These are phyloP conservation scores for Sabuloglossum arenarium DNA, from an alignment of 495 filamentous ascomycete species.

Conservation along the genomic window DNA sequence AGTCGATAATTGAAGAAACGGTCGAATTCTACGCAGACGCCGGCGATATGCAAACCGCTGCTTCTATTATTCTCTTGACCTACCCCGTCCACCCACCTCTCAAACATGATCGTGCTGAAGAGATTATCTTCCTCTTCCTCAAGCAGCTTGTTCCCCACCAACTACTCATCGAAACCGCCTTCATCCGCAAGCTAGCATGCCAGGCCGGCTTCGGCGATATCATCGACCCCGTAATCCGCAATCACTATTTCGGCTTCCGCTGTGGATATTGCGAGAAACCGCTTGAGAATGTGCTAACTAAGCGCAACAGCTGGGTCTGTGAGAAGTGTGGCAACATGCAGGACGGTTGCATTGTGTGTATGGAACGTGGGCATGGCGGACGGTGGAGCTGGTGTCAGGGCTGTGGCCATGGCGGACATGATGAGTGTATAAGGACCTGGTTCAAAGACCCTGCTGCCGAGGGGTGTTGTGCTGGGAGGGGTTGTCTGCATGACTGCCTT, in stretches of 20 bases:
- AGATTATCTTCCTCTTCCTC: constrained; percentile 44
- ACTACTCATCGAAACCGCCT: constrained; percentile 44
- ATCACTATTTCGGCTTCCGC: constrained; percentile 23
- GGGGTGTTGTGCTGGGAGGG: constrained; percentile 52
- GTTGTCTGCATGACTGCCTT: constrained; percentile 52
- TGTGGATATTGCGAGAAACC: constrained; percentile 32
- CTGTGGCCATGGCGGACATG: constrained; percentile 57
- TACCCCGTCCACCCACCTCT: constrained; percentile 13
- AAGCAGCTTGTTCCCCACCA: constrained; percentile 38
- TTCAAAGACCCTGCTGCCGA: constrained; percentile 31
- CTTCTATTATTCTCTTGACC: constrained; percentile 10
- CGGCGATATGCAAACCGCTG: constrained; percentile 4
- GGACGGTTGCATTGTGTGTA: constrained; percentile 3
- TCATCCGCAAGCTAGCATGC: constrained; percentile 31
- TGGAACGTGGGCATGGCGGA: constrained; percentile 7
- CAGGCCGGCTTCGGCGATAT: constrained; percentile 36
- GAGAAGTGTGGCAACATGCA: constrained; percentile 2
- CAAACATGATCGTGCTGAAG: constrained; percentile 18
- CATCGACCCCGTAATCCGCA: constrained; percentile 30
- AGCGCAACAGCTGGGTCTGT: constrained; percentile 4
- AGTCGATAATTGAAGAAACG: neutral
- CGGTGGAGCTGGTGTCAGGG: constrained; percentile 54
- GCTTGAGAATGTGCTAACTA: constrained; percentile 22
- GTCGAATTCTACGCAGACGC: neutral
- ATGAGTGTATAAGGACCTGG: constrained; percentile 47